A percentile compares a stretch with the other conserved stretches of the same genome.
These are phyloP conservation scores for Turritis glabra DNA, from an alignment of 345 rosid species.

Conservation along the genomic window DNA sequence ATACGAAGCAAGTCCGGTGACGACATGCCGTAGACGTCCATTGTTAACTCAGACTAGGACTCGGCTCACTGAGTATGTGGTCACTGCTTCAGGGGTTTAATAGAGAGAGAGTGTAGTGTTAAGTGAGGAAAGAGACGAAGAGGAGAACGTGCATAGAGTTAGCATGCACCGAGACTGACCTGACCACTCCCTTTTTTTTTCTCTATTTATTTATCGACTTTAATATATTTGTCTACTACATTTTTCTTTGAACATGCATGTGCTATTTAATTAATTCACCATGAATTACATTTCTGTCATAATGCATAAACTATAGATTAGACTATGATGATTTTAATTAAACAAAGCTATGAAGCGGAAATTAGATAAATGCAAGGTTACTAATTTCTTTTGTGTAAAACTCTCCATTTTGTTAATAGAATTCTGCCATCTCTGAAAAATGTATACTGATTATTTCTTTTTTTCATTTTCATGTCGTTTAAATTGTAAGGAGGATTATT, in stretches of 20 bases:
- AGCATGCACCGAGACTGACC: conserved; percentile 39
- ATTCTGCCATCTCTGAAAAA: neutral
- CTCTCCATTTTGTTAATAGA: neutral
- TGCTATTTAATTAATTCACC: conserved; percentile 1
- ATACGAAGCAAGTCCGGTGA: conserved; percentile 55
- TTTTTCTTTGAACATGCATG: conserved; percentile 30
- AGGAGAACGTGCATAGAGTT: conserved; percentile 39
- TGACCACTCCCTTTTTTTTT: neutral
- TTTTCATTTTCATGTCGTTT: no score
- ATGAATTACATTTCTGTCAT: neutral
- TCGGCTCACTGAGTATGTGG: conserved; percentile 15
- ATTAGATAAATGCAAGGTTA: neutral
- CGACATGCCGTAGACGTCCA: conserved; percentile 56
- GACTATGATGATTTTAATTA: neutral
- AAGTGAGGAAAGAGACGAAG: conserved; percentile 30
- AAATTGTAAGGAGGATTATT: neutral
- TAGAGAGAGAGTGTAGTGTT: conserved; percentile 16
- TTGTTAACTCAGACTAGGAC: conserved; percentile 11
- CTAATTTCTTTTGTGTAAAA: neutral
- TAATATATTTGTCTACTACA: conserved; percentile 2
- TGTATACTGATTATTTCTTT: no score
- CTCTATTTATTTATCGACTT: conserved; percentile 8
- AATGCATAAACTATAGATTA: neutral
- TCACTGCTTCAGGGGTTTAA: conserved; percentile 29
- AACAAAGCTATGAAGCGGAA: neutral